Base-by-base conservation (phyloP, 768 basidiomycete genomes). In the Boletus insuetus region DNA sequence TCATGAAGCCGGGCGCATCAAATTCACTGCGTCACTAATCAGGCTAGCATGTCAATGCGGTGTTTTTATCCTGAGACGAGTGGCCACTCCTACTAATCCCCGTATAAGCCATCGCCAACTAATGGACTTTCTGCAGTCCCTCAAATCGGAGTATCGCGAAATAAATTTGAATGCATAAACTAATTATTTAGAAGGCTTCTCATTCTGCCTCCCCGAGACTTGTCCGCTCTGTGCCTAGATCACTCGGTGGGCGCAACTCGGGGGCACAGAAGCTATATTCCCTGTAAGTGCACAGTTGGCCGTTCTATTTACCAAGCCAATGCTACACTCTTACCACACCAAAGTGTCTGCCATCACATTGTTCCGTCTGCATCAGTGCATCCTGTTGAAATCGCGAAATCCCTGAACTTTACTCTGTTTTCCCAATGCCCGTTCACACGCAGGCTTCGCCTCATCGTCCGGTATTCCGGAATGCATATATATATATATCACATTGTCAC, bases 1-100 rank as follows among this genome's bases (percentile, higher is more conserved):
- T 48, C 61, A 63, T 63, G 46, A 62, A 52, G 49, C 46, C 32
- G 46, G 57, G 56, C 49, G 60, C 62, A 69, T 54, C 60, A 62
- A 48, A 51, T 44, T 43, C 37, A 51, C 38, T 45, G 42, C 34
- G 32, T 40, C 49, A 54, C 37, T 37, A 41, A 43, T 54, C 51
- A 35, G 44, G 43, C 51, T n/a, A 32, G 54, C 41, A 40, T 29
- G 60, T 42, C 46, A 46, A 51, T 55, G 54, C 35, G 54, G 56
- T 31, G 37, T 54, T 50, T 53, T 39, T 53, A 58, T 46, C 24
- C 48, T 31, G 38, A 34, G 56, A 41, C 29, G 17, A 46, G 49
- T 39, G 55, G 43, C 47, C 24, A 53, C 49, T 53, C 24, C 34
- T 35, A 14, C 55, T 66, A 66, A 57, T 67, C 56, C 67, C 66